phyloP scores from a whole-genome alignment of 805 yeast species.

The Metschnikowia peoriensis region DNA sequence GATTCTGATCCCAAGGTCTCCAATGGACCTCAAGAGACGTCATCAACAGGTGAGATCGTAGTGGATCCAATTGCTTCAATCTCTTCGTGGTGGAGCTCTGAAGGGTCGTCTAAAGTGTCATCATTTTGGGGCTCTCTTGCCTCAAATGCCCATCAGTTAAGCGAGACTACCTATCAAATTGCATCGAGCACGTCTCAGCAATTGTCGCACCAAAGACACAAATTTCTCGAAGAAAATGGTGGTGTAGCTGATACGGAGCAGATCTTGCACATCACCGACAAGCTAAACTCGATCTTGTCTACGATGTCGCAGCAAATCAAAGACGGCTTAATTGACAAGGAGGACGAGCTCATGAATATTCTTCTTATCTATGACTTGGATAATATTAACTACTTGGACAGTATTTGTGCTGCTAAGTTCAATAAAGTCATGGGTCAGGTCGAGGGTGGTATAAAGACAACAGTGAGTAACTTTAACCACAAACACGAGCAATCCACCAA shows the following conservation, averaged over 20 bases:
- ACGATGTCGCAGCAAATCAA: conserved; percentile 42
- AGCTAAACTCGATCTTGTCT: conserved; percentile 32
- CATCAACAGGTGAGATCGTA: not conserved
- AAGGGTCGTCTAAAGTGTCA: conserved; percentile 64
- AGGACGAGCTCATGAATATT: conserved; percentile 43
- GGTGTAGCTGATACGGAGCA: conserved; percentile 27
- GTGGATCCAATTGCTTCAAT: conserved; percentile 64
- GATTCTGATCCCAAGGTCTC: not conserved
- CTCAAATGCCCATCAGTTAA: conserved; percentile 45
- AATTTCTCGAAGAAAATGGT: conserved; percentile 26
- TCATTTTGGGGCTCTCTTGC: conserved; percentile 70
- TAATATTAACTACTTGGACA: conserved; percentile 49
- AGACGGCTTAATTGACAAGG: conserved; percentile 57
- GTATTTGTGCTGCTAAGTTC: conserved; percentile 52
- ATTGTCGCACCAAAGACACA: conserved; percentile 39
- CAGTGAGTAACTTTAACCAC: conserved; percentile 50
- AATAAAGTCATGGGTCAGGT: conserved; percentile 68
- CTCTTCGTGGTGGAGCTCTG: conserved; percentile 72
- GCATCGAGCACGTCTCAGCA: conserved; percentile 47
- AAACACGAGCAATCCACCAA: conserved; percentile 23
- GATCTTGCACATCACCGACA: conserved; percentile 26
- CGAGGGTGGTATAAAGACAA: conserved; percentile 70
- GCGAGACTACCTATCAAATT: conserved; percentile 50
- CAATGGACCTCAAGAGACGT: not conserved
- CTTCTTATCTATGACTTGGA: conserved; percentile 62